Evolutionary conservation across 495 filamentous ascomycete genomes (phyloP).

Genomic region (Diplogelasinospora grovesii): DNA sequence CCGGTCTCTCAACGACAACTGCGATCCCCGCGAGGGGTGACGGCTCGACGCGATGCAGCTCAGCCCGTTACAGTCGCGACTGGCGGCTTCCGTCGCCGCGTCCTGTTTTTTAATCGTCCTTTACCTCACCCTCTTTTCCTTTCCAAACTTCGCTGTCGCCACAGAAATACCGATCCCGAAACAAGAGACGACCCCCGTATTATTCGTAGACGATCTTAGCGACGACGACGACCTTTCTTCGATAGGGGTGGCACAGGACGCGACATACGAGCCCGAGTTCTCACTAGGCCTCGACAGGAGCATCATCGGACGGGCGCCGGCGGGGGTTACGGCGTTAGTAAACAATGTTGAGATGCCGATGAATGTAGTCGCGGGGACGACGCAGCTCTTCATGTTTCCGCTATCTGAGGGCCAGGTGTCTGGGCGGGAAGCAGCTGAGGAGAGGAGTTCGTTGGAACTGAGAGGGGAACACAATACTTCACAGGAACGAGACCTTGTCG

Average conservation of each 20-base stretch:
- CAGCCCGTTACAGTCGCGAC: constrained; percentile 60
- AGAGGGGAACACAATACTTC: constrained; percentile 8
- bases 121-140: constrained; percentile 48
- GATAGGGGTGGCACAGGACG: constrained; percentile 18
- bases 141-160: constrained; percentile 55
- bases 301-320: constrained; percentile 55
- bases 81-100: constrained; percentile 57
- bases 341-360: constrained; percentile 56
- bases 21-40: constrained; percentile 31
- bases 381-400: constrained; percentile 32
- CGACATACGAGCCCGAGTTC: constrained; percentile 53
- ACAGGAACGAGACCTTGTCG: constrained; percentile 1
- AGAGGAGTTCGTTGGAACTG: constrained; percentile 13
- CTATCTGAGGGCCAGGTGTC: constrained; percentile 2
- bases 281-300: constrained; percentile 49
- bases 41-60: constrained; percentile 49
- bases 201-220: constrained; percentile 42
- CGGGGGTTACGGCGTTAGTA: constrained; percentile 39
- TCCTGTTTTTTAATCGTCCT: constrained; percentile 49
- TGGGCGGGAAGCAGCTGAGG: constrained; percentile 2
- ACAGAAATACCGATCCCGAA: constrained; percentile 47
- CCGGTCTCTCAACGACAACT: constrained; percentile 7
- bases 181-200: constrained; percentile 30
- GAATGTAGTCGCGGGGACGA: constrained; percentile 52
- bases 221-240: constrained; percentile 19